Percentiles rank a stretch among this genome's conserved stretches.
Evolutionary conservation across 352 stramenopile species (phyloP).

Genomic region (Pythium phragmiticola): DNA sequence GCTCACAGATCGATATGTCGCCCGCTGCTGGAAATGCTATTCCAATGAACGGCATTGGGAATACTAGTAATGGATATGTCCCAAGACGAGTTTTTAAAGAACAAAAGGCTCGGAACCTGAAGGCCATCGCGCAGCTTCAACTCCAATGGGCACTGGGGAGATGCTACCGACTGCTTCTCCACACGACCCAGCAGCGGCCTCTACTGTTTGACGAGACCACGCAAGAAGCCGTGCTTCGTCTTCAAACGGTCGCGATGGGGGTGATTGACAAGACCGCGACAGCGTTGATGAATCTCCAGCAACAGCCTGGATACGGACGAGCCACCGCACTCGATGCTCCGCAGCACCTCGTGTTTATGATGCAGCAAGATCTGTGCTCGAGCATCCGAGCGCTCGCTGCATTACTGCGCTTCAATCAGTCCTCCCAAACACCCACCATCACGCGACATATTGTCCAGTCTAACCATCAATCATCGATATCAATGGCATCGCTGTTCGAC

Average conservation of each 20-base stretch:
- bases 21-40: not conserved
- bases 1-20: slow-evolving; percentile 18
- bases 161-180: slow-evolving; percentile 54
- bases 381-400: slow-evolving; percentile 28
- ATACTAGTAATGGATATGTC: not conserved
- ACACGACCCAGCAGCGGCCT: slow-evolving; percentile 24
- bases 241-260: slow-evolving; percentile 3
- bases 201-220: slow-evolving; percentile 25
- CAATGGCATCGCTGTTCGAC: slow-evolving; percentile 4
- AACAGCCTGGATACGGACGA: not conserved
- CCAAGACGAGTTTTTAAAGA: slow-evolving; percentile 24
- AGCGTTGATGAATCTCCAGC: slow-evolving; percentile 6
- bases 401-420: not conserved
- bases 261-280: slow-evolving; percentile 17
- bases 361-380: slow-evolving; percentile 63
- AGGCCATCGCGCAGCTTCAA: slow-evolving; percentile 32
- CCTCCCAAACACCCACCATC: not conserved
- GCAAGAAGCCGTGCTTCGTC: slow-evolving; percentile 20
- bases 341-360: slow-evolving; percentile 46
- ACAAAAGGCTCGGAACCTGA: slow-evolving; percentile 19
- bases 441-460: not conserved
- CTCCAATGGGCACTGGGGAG: slow-evolving; percentile 61
- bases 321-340: not conserved
- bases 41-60: not conserved
- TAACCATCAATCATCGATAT: slow-evolving; percentile 4